Conservation (phyloP, 805 yeast species). For the Scheffersomyces amazonensis region DNA sequence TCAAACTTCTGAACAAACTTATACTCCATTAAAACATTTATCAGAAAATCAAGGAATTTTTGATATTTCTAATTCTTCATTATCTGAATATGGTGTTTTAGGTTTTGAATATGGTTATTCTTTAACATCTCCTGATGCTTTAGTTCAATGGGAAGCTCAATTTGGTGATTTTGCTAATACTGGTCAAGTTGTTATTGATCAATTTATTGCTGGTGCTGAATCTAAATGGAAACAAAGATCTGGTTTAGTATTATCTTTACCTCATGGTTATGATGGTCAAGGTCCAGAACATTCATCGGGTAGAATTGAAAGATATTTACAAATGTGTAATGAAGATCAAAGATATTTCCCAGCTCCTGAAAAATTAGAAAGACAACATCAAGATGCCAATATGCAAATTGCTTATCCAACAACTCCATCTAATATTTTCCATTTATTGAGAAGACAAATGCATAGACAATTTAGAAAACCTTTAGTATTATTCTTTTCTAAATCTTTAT, state of each 20-base stretch:
- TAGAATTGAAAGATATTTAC: constrained; percentile 94
- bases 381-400: constrained; percentile 96
- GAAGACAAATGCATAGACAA: constrained; percentile 99
- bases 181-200: constrained; percentile 96
- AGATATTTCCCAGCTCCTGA: constrained; percentile 88
- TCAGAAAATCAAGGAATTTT: constrained; percentile 82
- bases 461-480: constrained; percentile 88
- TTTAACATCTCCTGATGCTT: constrained; percentile 93
- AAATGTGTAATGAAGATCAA: constrained; percentile 93
- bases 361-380: constrained; percentile 94
- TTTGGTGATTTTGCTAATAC: constrained; percentile 99
- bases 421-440: constrained; percentile 89
- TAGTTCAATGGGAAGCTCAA: constrained; percentile 99
- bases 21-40: constrained; percentile 82
- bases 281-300: constrained; percentile 99
- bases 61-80: constrained; percentile 87
- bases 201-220: constrained; percentile 95
- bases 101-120: constrained; percentile 99
- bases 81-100: constrained; percentile 98
- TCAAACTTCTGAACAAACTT: constrained; percentile 78
- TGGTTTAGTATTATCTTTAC: constrained; percentile 90
- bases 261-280: constrained; percentile 99
- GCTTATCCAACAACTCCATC: constrained; percentile 99
- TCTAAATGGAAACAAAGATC: constrained; percentile 99
- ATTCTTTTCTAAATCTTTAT: constrained; percentile 88